Evolutionary conservation across 345 rosid genomes (phyloP).

Genomic region (Sisymbrium altissimum): DNA sequence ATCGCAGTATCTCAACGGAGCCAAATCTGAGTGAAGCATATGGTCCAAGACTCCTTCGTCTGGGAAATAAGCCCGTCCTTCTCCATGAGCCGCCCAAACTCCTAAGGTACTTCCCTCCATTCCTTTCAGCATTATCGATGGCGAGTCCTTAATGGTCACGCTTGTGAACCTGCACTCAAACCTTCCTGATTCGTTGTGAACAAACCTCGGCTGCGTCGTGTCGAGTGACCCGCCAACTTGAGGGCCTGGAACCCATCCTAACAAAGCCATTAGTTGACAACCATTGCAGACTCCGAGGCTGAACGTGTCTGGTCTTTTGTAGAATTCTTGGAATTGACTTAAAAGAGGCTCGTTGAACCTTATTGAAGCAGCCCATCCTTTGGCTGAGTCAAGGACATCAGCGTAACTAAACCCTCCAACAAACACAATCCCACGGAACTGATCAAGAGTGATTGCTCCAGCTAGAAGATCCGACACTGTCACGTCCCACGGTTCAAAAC

Average conservation of each 20-base stretch:
- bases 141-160: constrained; percentile 71
- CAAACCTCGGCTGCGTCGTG: constrained; percentile 77
- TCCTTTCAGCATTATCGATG: constrained; percentile 88
- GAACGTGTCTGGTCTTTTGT: constrained; percentile 77
- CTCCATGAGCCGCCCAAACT: constrained; percentile 98
- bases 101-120: constrained; percentile 95
- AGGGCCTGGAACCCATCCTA: constrained; percentile 97
- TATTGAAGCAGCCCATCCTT: constrained; percentile 98
- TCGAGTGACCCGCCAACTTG: constrained; percentile 81
- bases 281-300: constrained; percentile 96
- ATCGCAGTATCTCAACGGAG: constrained; percentile 82
- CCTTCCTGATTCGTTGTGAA: constrained; percentile 91
- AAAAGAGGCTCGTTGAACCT: constrained; percentile 73
- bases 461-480: constrained; percentile 85
- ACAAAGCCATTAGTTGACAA: constrained; percentile 89
- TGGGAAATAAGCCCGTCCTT: constrained; percentile 91
- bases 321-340: constrained; percentile 81
- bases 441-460: constrained; percentile 54
- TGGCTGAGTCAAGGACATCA: constrained; percentile 91
- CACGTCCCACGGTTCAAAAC: constrained; percentile 96
- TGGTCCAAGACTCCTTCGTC: constrained; percentile 80
- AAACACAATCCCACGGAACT: constrained; percentile 79
- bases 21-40: constrained; percentile 62
- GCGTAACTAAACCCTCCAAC: constrained; percentile 98
- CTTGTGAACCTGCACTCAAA: constrained; percentile 91